Evolutionary conservation across 192 early-diverging fungal genomes (phyloP), one percentile per base, ranked within the genome.

Genomic region (Coemansia javaensis): DNA sequence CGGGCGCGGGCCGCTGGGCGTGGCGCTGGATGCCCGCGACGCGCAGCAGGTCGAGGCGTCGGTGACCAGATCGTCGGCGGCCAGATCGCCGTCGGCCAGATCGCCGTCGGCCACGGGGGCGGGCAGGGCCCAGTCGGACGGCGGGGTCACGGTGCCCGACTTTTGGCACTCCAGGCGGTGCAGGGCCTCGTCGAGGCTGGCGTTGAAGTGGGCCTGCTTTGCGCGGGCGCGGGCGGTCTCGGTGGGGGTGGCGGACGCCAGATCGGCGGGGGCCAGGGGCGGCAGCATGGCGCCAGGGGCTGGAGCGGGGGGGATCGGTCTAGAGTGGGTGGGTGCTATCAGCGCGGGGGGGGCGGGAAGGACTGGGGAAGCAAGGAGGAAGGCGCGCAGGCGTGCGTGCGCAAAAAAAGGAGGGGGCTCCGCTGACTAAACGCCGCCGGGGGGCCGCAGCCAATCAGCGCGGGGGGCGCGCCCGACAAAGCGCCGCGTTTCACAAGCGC

Each of bases 131-230:
- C 1, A 13, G 40, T 46, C 34, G 4, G 18, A 7, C 41, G 24
- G 27, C 11, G 17, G n/a, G 15, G 3, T 40, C 22, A 8, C 4
- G n/a, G 42, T 39, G 30, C 14, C 11, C 23, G n/a, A n/a, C 3
- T 35, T 42, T 7, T 44, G 40, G 16, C 44, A 27, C 15, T 53
- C 40, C 11, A 73, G 59, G 6, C 66, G 33, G 3, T 61, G 56
- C 22, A 73, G 63, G 20, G 70, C 70, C 44, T 44, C 38, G 32
- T 73, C 70, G 17, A 73, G 63, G 32, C 70, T 73, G 40, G 70
- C 70, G 43, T 73, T 73, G 20, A 73, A 73, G 47, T 73, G 70
- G 1, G 53, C 51, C 13, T 72, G 52, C 23, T 32, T 7, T 44
- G 48, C 13, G 38, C 43, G 8, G 40, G 33, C 31, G 53, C 31